A percentile compares a stretch with the other conserved stretches of the same genome.
Conservation (phyloP, 2,329 filamentous ascomycete genomes). For the Ophiocordyceps australis region DNA sequence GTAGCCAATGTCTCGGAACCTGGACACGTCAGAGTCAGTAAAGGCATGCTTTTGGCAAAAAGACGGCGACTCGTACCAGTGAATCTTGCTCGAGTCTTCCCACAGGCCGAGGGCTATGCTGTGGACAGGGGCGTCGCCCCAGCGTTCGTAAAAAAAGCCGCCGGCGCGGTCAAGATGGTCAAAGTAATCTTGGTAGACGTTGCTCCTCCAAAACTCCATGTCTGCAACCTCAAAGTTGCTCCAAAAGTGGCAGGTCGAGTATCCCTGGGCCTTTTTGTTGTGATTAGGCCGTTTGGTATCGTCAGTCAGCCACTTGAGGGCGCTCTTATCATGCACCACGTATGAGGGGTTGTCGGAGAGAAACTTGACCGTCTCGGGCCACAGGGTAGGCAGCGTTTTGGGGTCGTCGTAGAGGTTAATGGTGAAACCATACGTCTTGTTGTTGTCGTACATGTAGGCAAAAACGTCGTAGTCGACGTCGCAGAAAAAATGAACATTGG, state of each 20-base stretch:
- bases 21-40: constrained; percentile 16
- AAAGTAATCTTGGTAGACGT: constrained; percentile 89
- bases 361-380: constrained; percentile 93
- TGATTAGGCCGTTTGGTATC: constrained; percentile 58
- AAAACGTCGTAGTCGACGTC: constrained; percentile 98
- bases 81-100: constrained; percentile 76
- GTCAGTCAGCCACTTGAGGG: constrained; percentile 76
- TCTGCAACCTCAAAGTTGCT: constrained; percentile 96
- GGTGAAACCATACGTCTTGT: constrained; percentile 98
- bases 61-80: constrained; percentile 49
- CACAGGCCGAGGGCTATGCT: constrained; percentile 85
- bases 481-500: constrained; percentile 98
- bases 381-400: constrained; percentile 68
- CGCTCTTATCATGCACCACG: constrained; percentile 58
- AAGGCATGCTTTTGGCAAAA: too few relatives aligned
- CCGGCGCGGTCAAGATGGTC: constrained; percentile 90
- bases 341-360: constrained; percentile 69
- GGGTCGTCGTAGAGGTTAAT: constrained; percentile 93
- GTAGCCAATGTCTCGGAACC: constrained; percentile 99
- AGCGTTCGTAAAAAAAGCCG: constrained; percentile 96
- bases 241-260: constrained; percentile 98
- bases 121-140: constrained; percentile 95
- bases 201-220: constrained; percentile 80
- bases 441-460: constrained; percentile 92
- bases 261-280: constrained; percentile 68